A percentile compares a stretch with the other conserved stretches of the same genome.
Conservation (phyloP, 495 filamentous ascomycete species). For the Penicillium goetzii region DNA sequence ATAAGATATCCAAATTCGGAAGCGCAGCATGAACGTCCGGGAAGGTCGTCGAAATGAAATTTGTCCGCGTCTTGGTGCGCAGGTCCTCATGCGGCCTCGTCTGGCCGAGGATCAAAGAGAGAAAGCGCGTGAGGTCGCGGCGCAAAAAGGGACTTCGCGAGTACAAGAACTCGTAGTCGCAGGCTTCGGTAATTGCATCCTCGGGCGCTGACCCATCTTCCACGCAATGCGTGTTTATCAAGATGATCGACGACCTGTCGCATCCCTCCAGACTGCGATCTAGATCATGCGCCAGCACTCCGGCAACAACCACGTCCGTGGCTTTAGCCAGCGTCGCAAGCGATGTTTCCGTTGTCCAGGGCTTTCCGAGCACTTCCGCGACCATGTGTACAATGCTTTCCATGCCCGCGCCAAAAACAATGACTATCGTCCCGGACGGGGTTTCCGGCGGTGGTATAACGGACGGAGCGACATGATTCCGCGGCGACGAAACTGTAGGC, state of each 20-base stretch:
- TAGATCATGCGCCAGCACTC: slow-evolving; percentile 58
- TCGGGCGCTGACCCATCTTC: slow-evolving; percentile 69
- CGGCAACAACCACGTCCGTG: slow-evolving; percentile 60
- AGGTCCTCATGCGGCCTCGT: slow-evolving; percentile 72
- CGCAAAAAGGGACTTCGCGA: slow-evolving; percentile 69
- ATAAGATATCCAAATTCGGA: slow-evolving; percentile 81
- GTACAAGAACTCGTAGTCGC: slow-evolving; percentile 85
- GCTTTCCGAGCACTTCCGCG: slow-evolving; percentile 70
- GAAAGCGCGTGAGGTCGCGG: slow-evolving; percentile 75
- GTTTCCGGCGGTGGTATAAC: slow-evolving; percentile 1
- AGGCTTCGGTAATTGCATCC: slow-evolving; percentile 61
- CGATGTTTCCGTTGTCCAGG: slow-evolving; percentile 57
- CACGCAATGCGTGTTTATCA: slow-evolving; percentile 76
- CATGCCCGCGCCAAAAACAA: slow-evolving; percentile 63
- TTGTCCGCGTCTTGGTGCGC: slow-evolving; percentile 74
- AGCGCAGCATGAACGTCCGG: slow-evolving; percentile 82
- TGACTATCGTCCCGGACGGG: slow-evolving; percentile 50
- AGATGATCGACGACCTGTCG: slow-evolving; percentile 55
- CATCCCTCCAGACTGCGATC: slow-evolving; percentile 50
- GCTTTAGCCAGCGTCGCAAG: slow-evolving; percentile 53
- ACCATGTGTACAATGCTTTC: slow-evolving; percentile 68
- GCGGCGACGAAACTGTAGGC: slow-evolving; percentile 14
- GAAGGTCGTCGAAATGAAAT: slow-evolving; percentile 84
- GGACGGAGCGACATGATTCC: slow-evolving; percentile 11
- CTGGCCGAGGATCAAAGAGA: slow-evolving; percentile 77